Conservation (phyloP, 1,139 yeast species). For the Geotrichum australiense region DNA sequence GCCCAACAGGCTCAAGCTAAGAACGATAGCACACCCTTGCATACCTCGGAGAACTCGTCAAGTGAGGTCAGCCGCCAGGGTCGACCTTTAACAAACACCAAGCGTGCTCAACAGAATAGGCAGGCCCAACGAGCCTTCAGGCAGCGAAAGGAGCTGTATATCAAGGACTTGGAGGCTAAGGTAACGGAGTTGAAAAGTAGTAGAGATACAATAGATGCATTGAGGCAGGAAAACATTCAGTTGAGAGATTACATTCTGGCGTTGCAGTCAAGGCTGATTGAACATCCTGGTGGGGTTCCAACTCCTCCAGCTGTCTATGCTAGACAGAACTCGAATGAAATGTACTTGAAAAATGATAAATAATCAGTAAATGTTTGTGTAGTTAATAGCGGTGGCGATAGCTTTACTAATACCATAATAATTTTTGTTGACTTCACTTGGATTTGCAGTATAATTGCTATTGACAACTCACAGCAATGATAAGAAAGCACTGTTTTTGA, state of each 20-base stretch:
- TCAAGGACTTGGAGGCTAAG: constrained; percentile 67
- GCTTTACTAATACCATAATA: too few species aligned
- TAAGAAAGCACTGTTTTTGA: too few species aligned
- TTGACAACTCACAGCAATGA: too few species aligned
- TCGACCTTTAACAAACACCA: constrained; percentile 54
- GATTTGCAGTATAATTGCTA: too few species aligned
- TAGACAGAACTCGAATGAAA: constrained; percentile 20
- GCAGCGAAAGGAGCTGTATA: constrained; percentile 67
- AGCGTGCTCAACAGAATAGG: constrained; percentile 84
- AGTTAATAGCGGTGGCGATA: too few species aligned
- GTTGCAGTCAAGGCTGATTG: constrained; percentile 60
- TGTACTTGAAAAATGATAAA: constrained; percentile 15
- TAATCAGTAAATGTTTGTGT: too few species aligned
- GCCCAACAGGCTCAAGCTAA: constrained; percentile 14
- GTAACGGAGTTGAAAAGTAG: constrained; percentile 55
- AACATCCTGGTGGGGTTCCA: constrained; percentile 37
- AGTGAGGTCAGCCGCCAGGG: constrained; percentile 30
- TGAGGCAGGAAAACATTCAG: constrained; percentile 62
- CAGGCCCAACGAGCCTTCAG: constrained; percentile 86
- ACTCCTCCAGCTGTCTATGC: constrained; percentile 41
- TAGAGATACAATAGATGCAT: constrained; percentile 54
- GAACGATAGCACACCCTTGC: constrained; percentile 4
- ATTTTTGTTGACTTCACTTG: too few species aligned
- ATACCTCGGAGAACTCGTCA: constrained; percentile 4
- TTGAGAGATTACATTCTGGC: constrained; percentile 67